These are phyloP conservation scores for Neofusicoccum kwambonambiense DNA, from an alignment of 2,329 filamentous ascomycete species.

Conservation along the genomic window DNA sequence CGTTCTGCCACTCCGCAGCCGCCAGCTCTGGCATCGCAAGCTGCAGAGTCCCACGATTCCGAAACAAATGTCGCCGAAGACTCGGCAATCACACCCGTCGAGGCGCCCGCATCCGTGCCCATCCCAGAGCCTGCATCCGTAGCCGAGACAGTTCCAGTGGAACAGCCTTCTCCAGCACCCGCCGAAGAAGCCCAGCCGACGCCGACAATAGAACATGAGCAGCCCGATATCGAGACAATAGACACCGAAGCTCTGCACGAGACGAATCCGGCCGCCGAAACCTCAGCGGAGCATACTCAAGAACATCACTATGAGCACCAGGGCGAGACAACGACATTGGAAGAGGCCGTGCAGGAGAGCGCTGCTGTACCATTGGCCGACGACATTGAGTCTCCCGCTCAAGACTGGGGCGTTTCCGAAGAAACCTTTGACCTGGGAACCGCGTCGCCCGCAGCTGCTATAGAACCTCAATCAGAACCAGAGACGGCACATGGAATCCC, in stretches of 20 bases:
- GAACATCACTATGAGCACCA: constrained; percentile 48
- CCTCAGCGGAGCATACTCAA: constrained; percentile 23
- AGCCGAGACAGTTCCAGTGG: not conserved
- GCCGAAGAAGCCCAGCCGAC: constrained; percentile 6
- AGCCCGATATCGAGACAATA: constrained; percentile 18
- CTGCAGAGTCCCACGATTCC: not conserved
- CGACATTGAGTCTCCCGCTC: constrained; percentile 37
- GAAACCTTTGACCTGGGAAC: constrained; percentile 14
- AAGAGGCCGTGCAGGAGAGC: constrained; percentile 47
- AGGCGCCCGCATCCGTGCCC: not conserved
- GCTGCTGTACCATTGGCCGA: constrained; percentile 41
- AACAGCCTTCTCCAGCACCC: not conserved
- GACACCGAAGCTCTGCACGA: constrained; percentile 19
- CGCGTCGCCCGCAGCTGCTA: not conserved
- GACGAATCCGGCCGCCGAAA: constrained; percentile 21
- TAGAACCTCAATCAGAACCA: not conserved
- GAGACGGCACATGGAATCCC: not conserved
- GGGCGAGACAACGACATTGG: constrained; percentile 44
- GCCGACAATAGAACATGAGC: constrained; percentile 14
- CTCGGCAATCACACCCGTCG: not conserved
- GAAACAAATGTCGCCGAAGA: not conserved
- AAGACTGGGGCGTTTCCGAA: constrained; percentile 20
- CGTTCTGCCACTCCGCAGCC: constrained; percentile 4
- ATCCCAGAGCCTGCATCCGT: not conserved
- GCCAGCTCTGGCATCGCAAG: not conserved